Conservation (phyloP, 257 asterid species). For the Solanum habrochaites region DNA sequence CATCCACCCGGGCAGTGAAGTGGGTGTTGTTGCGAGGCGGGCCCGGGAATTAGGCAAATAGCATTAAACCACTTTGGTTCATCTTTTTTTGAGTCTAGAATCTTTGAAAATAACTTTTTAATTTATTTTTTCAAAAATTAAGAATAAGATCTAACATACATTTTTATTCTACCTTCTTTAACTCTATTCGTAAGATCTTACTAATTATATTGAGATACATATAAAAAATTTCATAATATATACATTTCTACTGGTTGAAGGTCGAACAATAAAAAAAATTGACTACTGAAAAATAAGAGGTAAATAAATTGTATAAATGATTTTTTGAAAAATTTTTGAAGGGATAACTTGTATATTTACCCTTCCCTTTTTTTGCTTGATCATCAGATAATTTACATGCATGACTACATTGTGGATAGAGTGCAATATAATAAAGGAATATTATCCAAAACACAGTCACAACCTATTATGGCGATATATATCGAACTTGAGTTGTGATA, state of each 20-base stretch:
- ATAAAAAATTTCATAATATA: background rate
- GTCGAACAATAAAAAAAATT: background rate
- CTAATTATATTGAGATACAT: background rate
- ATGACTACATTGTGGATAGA: background rate
- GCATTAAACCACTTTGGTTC: background rate
- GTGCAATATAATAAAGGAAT: background rate
- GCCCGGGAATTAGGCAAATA: background rate
- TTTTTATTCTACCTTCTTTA: background rate
- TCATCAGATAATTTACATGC: background rate
- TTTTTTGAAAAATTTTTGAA: background rate
- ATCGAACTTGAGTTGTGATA: background rate
- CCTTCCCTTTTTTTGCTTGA: background rate
- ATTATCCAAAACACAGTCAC: background rate
- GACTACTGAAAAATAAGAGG: too few relatives aligned
- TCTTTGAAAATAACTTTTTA: too few relatives aligned
- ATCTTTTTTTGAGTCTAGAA: background rate
- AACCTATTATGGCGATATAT: background rate
- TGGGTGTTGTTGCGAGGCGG: too few relatives aligned
- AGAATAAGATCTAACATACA: rapidly evolving
- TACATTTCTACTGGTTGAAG: background rate
- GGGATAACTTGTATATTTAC: background rate
- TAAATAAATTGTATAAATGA: background rate
- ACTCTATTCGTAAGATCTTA: too few relatives aligned
- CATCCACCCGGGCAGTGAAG: too few relatives aligned
- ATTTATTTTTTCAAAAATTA: background rate